Base-by-base conservation (phyloP, 108 stramenopile genomes). In the Cyclotella distinguenda region DNA sequence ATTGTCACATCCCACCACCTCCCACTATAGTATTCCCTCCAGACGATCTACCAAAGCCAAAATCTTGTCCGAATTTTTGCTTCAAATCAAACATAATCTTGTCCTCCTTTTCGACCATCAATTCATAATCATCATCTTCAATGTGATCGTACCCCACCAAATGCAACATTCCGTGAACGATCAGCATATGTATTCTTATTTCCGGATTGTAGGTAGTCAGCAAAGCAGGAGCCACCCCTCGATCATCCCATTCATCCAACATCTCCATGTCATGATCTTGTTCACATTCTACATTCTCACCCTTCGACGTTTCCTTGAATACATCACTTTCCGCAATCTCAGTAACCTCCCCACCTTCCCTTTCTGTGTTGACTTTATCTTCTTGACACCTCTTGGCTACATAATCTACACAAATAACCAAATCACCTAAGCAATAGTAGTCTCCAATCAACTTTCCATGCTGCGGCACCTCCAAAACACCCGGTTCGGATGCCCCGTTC, bases 111-210 rank as follows among this genome's bases (percentile, higher is more conserved):
- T 47, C 48, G 21, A 93, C 93, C 97, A 97, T 98, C 28, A 81
- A 67, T 68, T 96, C 87, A 73, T 91, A 97, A 46, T 97, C 96
- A 44, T 93, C 85, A 56, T 95, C 93, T 43, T 89, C 86, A 52
- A 90, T 89, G 69, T 98, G 97, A 79, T 98, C 97, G 63, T 96
- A 89, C 25, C 95, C 96, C 1, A 96, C 89, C 50, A 98, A 72
- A 75, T 98, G 97, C 12, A 97, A 70, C 86, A 98, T 84, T 10
- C 97, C 95, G 63, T 98, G 97, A n/a, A 97, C 84, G 13, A 96
- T 35, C 15, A 98, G 78, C 89, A 97, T 85, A 39, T 94, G 86
- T 21, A 95, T 77, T 45, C 97, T 74, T 31, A 86, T 77, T 66
- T 91, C 88, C 10, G 90, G 85, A 82, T 88, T 85, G 31, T 71